Percentiles rank a stretch among this genome's conserved stretches.
These are phyloP conservation scores for Lichtheimia ornata DNA, from an alignment of 371 early-diverging fungal species.

Conservation along the genomic window DNA sequence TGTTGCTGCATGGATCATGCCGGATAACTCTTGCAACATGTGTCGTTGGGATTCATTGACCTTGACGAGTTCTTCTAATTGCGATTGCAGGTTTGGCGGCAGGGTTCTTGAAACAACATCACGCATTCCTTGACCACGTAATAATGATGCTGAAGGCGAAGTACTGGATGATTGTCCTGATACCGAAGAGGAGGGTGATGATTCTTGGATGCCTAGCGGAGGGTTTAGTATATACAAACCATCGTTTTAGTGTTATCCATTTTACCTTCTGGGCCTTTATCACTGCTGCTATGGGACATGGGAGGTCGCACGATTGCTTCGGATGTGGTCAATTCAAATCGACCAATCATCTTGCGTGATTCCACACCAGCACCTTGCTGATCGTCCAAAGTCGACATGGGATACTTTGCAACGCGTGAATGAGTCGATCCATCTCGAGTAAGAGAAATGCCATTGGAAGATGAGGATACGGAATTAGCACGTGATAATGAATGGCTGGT, in stretches of 20 bases:
- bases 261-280: background rate
- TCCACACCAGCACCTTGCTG: background rate
- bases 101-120: conserved; percentile 1
- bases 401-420: background rate
- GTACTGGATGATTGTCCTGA: conserved; percentile 11
- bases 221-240: too few species aligned
- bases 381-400: too few species aligned
- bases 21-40: conserved; percentile 24
- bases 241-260: too few species aligned
- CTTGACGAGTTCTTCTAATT: conserved; percentile 32
- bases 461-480: conserved; percentile 7
- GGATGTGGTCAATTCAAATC: conserved; percentile 7
- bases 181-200: background rate
- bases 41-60: conserved; percentile 35
- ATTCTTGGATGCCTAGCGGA: background rate
- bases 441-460: conserved; percentile 1
- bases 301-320: background rate
- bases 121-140: conserved; percentile 26
- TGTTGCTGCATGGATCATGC: background rate
- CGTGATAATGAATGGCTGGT: conserved; percentile 6
- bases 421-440: conserved; percentile 9
- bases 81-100: conserved; percentile 16
- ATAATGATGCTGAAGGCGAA: conserved; percentile 22
- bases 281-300: background rate
- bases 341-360: conserved; percentile 4